Evolutionary conservation across 2,329 filamentous ascomycete species (phyloP), one percentile per base, ranked within the genome.

Genomic region (Fusarium redolens): DNA sequence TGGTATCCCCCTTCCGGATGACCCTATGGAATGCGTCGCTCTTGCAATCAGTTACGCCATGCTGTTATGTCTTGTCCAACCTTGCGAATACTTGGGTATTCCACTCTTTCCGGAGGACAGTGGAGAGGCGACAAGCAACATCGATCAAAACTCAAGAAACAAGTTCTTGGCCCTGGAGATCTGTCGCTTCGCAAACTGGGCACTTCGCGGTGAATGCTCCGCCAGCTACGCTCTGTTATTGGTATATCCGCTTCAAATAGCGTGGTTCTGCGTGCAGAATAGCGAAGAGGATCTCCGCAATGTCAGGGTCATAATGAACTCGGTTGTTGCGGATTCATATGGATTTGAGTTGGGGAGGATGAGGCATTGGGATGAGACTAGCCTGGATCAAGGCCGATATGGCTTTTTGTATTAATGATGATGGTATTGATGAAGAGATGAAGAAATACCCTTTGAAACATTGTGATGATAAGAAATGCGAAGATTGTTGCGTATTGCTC

Each of bases 181-280:
- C 4, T 68, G 56, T 11, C 67, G 61, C 9, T 63, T 71, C 9
- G 54, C 68, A 11, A 41, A 33, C 8, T 37, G 47, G 50, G 62
- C 68, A 12, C 44, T 71, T 5, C 41, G 43, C 7, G 47, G 33
- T 10, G 18, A 54, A 17, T 52, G 44, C 5, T 55, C 68, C 0
- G 51, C 68, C 1, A 58, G 38, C 3, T 37, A 63, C 25, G 68
- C 56, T 9, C 22, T 71, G 3, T 15, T 68, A 6, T 20, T 71
- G 9, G 47, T 71, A 13, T 71, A 68, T 33, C 68, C 68, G 3
- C 52, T 71, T 13, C 68, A 71, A 11, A 71, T 71, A 52, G 57
- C 68, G 1, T 71, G 68, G 68, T 71, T 30, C 10, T 68, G 41
- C 20, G 11, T 71, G 3, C 62, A 71, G n/a, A 9, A 22, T 7